Percentiles rank a stretch among this genome's conserved stretches.
phyloP scores from a whole-genome alignment of 345 rosid genomes.

The Arabidopsis arenosa region DNA sequence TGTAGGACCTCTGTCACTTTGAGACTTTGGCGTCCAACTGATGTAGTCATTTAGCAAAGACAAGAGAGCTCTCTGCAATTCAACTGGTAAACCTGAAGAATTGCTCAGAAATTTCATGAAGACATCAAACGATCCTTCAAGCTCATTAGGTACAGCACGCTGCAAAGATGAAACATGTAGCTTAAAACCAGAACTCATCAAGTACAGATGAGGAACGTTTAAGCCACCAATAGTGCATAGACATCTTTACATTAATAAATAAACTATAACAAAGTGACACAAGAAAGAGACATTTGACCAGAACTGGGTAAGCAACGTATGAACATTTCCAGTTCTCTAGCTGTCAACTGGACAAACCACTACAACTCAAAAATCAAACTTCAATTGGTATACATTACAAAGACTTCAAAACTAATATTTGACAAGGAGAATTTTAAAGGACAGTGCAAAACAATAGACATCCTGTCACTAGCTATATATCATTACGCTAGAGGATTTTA shows the following conservation, averaged over 20 bases:
- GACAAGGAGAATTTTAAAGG: not conserved
- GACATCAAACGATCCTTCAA: slow-evolving; percentile 90
- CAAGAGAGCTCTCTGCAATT: slow-evolving; percentile 66
- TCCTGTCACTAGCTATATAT: not conserved
- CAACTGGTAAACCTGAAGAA: slow-evolving; percentile 58
- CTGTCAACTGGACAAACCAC: slow-evolving; percentile 28
- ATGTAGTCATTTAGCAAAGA: slow-evolving; percentile 69
- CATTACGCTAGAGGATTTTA: not conserved
- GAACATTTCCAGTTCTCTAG: not conserved
- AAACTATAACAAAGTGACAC: not conserved
- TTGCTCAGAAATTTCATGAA: slow-evolving; percentile 64
- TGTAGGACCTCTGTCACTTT: slow-evolving; percentile 47
- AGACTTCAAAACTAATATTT: slow-evolving; percentile 24
- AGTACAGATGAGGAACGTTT: slow-evolving; percentile 5
- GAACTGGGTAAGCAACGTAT: not conserved
- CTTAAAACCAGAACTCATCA: slow-evolving; percentile 20
- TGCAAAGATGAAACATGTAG: slow-evolving; percentile 52
- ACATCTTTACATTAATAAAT: slow-evolving; percentile 11
- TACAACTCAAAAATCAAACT: slow-evolving; percentile 18
- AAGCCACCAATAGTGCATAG: slow-evolving; percentile 19
- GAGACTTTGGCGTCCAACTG: slow-evolving; percentile 51
- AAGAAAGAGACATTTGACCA: slow-evolving; percentile 3
- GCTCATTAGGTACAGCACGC: slow-evolving; percentile 61
- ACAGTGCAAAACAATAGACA: slow-evolving; percentile 25
- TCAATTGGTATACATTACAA: slow-evolving; percentile 8